These are phyloP conservation scores for Rosa rugosa DNA, from an alignment of 306 rosid genomes.

Conservation along the genomic window DNA sequence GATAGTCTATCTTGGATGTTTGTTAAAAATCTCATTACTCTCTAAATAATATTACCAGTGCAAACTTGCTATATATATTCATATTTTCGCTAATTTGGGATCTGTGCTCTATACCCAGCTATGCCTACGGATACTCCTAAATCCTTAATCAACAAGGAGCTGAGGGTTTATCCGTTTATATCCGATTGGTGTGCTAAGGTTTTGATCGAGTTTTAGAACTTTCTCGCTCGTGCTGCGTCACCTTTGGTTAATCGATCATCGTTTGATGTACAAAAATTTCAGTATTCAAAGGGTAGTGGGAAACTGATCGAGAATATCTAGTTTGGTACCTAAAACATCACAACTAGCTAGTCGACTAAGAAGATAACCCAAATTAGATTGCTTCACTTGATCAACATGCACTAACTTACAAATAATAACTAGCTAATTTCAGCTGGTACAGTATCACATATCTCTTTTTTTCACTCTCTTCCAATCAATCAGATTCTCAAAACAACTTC, in stretches of 20 bases:
- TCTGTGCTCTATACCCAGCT: neutral
- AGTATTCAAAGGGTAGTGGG: neutral
- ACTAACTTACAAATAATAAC: neutral
- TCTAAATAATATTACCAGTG: too few species aligned
- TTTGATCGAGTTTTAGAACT: neutral
- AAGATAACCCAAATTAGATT: neutral
- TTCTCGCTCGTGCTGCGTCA: neutral
- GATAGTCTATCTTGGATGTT: too few species aligned
- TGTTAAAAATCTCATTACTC: too few species aligned
- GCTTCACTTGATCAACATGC: neutral
- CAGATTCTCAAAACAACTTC: constrained; percentile 16
- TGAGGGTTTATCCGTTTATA: neutral
- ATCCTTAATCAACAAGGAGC: neutral
- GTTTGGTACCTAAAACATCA: neutral
- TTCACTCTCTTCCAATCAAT: constrained; percentile 51
- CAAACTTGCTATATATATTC: too few species aligned
- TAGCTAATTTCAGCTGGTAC: neutral
- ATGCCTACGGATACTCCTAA: neutral
- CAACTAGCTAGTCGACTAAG: neutral
- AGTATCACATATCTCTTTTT: neutral
- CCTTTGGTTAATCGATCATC: neutral
- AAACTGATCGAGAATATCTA: neutral
- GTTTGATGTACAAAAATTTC: neutral
- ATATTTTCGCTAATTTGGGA: neutral
- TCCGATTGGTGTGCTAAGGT: neutral